Conservation (phyloP, 1,284 basidiomycete genomes). For the Psilocybe mexicana region DNA sequence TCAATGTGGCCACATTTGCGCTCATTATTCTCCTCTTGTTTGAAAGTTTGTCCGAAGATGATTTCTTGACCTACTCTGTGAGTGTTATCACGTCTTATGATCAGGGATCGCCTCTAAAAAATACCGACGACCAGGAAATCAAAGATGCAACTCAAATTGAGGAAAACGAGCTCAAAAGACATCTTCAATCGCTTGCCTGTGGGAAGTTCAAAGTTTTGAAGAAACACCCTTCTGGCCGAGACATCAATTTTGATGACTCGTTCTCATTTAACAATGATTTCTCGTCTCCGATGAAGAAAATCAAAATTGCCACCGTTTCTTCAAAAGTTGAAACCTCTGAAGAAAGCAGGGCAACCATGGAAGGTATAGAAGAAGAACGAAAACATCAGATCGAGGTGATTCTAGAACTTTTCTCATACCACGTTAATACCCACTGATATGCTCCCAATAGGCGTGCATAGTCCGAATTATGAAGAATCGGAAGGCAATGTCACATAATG, state of each 20-base stretch:
- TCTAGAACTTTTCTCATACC: slow-evolving; percentile 24
- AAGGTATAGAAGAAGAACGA: slow-evolving; percentile 91
- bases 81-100: slow-evolving; percentile 17
- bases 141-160: slow-evolving; percentile 73
- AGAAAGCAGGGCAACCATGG: slow-evolving; percentile 90
- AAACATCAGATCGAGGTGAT: slow-evolving; percentile 86
- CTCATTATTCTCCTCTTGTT: slow-evolving; percentile 90
- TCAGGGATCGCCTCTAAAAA: neutral
- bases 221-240: slow-evolving; percentile 88
- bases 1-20: slow-evolving; percentile 93
- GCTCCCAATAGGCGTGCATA: slow-evolving; percentile 77
- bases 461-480: slow-evolving; percentile 98
- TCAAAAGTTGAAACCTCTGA: slow-evolving; percentile 83
- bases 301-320: slow-evolving; percentile 94
- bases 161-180: slow-evolving; percentile 82
- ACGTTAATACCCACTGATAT: neutral
- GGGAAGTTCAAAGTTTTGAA: slow-evolving; percentile 94
- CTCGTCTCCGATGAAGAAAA: slow-evolving; percentile 78
- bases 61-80: slow-evolving; percentile 75
- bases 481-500: slow-evolving; percentile 87
- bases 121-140: slow-evolving; percentile 53
- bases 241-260: slow-evolving; percentile 73
- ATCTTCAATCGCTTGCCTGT: slow-evolving; percentile 94
- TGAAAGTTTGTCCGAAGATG: slow-evolving; percentile 68
- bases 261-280: slow-evolving; percentile 93